Conservation (phyloP, 371 early-diverging fungal species). For the Lichtheimia corymbifera region DNA sequence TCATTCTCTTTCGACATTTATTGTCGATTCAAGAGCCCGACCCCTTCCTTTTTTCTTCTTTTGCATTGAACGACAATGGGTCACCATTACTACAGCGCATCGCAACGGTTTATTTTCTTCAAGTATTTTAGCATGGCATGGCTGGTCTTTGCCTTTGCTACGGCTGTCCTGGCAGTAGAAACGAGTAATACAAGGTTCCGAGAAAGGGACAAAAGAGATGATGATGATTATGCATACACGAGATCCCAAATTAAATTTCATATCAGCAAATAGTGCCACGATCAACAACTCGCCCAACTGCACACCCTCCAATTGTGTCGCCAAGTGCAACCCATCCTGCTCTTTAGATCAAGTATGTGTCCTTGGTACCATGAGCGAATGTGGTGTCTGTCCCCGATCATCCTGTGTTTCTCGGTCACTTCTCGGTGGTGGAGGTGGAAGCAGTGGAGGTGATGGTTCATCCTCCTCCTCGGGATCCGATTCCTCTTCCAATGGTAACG, state of each 20-base stretch:
- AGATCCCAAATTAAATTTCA: background rate
- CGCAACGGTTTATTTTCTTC: background rate
- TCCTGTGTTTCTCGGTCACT: conserved; percentile 30
- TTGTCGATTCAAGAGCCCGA: background rate
- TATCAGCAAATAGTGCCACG: conserved; percentile 2
- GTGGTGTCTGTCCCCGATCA: conserved; percentile 41
- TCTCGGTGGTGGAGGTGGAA: conserved; percentile 12
- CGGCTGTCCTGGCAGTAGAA: conserved; percentile 1
- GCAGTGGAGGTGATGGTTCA: background rate
- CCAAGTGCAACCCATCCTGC: conserved; percentile 35
- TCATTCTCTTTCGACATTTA: background rate
- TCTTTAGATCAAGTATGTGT: conserved; percentile 31
- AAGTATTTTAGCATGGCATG: conserved; percentile 4
- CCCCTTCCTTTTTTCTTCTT: background rate
- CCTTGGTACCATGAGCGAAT: conserved; percentile 37
- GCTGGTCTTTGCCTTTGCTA: conserved; percentile 1
- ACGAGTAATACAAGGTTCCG: background rate
- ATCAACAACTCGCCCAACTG: conserved; percentile 13
- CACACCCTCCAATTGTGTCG: conserved; percentile 29
- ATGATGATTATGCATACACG: background rate
- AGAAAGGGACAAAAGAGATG: background rate
- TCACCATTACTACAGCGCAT: background rate
- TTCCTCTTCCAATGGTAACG: background rate
- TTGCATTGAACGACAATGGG: background rate
- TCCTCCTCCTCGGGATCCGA: background rate